Base-by-base conservation (phyloP, 1,284 basidiomycete species). In the Cryptococcus sp. region DNA sequence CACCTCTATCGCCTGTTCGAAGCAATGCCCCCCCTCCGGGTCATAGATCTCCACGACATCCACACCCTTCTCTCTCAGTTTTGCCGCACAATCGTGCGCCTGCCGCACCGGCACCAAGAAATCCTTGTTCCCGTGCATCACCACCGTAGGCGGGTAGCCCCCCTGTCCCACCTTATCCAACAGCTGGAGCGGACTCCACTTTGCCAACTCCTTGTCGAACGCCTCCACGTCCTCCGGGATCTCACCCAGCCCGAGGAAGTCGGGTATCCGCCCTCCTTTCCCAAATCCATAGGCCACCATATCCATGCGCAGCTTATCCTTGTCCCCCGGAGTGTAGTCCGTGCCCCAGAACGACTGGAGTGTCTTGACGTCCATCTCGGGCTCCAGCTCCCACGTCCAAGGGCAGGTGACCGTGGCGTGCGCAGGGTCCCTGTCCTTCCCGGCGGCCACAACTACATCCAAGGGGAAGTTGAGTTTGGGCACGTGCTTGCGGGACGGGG, bases 111-210 rank as follows among this genome's bases (percentile, higher is more conserved):
- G 57, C 18, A 69, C 68, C 16, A 54, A 33, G 9, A 8, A n/a
- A 45, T 71, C 69, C 5, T 12, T 45, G 2, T 50, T 57, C 1
- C 69, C 67, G 35, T 71, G 69, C 35, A 69, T 38, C 15, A 69
- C 44, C 53, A 59, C 63, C 8, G 65, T 68, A 2, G 67, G 62
- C 16, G 69, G 69, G 39, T 65, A 70, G 3, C 38, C 20, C 18
- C 50, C 56, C 18, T 21, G 38, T 5, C 35, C 39, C 15, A 61
- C 52, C 28, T 33, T 4, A 33, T 33, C 28, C 28, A 33, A 33
- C 28, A 33, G 28, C 36, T 57, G 46, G 12, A 55, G 53, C 7
- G 59, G 50, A 15, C 65, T 67, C 36, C 44, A 52, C 2, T 53
- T 33, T n/a, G 50, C 28, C 5, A 54, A 50, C 37, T 50, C 33